These are phyloP conservation scores for Psidium guajava DNA, from an alignment of 345 rosid species.

Conservation along the genomic window DNA sequence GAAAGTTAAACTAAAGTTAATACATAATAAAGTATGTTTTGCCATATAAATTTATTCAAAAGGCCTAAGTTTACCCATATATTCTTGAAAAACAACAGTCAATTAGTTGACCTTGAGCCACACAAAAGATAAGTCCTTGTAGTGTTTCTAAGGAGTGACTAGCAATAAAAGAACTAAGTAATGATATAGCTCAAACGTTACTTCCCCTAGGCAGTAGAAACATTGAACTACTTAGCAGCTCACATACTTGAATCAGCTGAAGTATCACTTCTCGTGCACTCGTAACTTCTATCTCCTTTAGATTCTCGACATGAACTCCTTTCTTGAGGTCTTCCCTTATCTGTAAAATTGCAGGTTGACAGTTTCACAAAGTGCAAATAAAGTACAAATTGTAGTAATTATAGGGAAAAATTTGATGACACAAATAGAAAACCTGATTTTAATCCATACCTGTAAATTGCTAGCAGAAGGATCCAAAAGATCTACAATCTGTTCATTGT, in stretches of 20 bases:
- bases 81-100: background rate
- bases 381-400: background rate
- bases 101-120: background rate
- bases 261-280: conserved; percentile 88
- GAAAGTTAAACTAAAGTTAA: too few relatives aligned
- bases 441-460: conserved; percentile 65
- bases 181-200: background rate
- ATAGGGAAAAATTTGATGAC: background rate
- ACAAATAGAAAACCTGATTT: background rate
- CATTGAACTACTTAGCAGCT: background rate
- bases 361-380: background rate
- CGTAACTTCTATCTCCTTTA: conserved; percentile 84
- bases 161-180: background rate
- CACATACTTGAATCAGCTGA: conserved; percentile 67
- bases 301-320: conserved; percentile 90
- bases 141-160: background rate
- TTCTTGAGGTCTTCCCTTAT: conserved; percentile 89
- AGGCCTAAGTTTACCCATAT: background rate
- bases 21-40: background rate
- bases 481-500: conserved; percentile 96
- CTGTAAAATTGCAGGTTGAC: conserved; percentile 17
- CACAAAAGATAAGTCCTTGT: background rate
- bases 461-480: conserved; percentile 80
- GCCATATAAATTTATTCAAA: background rate
- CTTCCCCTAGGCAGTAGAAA: background rate